Percentiles rank a stretch among this genome's conserved stretches.
phyloP scores from a whole-genome alignment of 169 alveolate species.

The Babesia caballi region DNA sequence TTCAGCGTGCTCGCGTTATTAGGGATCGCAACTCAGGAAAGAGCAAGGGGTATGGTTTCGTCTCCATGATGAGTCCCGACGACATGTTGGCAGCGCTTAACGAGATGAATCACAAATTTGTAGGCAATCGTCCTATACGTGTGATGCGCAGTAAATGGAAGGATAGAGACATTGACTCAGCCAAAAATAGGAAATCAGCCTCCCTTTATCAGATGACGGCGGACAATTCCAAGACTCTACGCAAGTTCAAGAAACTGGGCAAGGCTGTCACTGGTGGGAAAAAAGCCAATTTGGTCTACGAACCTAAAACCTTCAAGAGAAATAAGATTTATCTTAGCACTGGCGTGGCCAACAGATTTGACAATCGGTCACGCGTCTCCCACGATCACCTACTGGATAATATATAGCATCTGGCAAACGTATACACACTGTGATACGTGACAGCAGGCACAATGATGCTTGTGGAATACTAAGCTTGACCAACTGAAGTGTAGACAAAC shows the following conservation, averaged over 20 bases:
- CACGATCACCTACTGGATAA: slow-evolving; percentile 59
- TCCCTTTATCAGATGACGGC: slow-evolving; percentile 56
- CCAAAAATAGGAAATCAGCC: slow-evolving; percentile 71
- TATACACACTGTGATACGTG: too few species aligned
- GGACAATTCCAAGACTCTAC: slow-evolving; percentile 65
- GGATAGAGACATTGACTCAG: slow-evolving; percentile 85
- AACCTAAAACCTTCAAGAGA: slow-evolving; percentile 49
- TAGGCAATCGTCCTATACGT: slow-evolving; percentile 93
- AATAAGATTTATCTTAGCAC: slow-evolving; percentile 58
- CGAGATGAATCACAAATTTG: slow-evolving; percentile 94
- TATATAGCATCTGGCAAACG: slow-evolving; percentile 25
- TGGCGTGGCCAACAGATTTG: slow-evolving; percentile 51
- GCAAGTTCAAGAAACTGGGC: slow-evolving; percentile 73
- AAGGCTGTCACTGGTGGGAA: slow-evolving; percentile 72
- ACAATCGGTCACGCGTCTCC: slow-evolving; percentile 35
- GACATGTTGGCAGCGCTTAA: slow-evolving; percentile 91
- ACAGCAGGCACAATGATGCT: too few species aligned
- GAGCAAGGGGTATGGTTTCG: slow-evolving; percentile 96
- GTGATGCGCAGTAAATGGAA: slow-evolving; percentile 91
- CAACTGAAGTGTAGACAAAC: too few species aligned
- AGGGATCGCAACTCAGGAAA: slow-evolving; percentile 93
- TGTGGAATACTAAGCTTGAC: too few species aligned
- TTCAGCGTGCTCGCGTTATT: slow-evolving; percentile 91
- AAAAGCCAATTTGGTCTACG: slow-evolving; percentile 55
- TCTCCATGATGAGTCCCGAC: slow-evolving; percentile 86